Evolutionary conservation across 345 rosid species (phyloP), one percentile per base, ranked within the genome.

Genomic region (Pseudoturritis turrita): DNA sequence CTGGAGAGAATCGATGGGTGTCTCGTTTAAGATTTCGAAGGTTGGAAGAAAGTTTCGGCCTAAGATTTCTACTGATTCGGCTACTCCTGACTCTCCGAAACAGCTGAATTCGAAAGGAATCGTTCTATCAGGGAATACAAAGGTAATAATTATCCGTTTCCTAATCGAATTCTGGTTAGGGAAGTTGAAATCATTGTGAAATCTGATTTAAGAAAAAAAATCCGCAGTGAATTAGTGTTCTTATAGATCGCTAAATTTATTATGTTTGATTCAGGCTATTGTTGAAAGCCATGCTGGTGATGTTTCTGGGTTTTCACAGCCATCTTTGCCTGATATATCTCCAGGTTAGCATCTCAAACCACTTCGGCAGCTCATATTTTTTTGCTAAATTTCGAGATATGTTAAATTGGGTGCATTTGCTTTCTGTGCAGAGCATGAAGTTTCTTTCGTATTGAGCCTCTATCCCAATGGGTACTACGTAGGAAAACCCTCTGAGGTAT

Each of bases 401-500:
- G 54, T 50, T 40, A 2, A 36, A 46, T 17, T 49, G 50, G 22
- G 11, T 39, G 28, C 39, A 65, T 69, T 64, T 75, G 39, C 43
- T 77, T 50, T 76, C 64, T 75, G 29, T 37, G 68, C 83, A 92
- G 98, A 78, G 6, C 84, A 84, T 72, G 97, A 89, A 80, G 88
- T 83, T 74, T 92, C 99, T 46, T 83, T 90, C 68, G 59, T 77
- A 2, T 82, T 96, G 81, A 85, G 83, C 73, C 94, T 96, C 39
- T 90, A 85, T 68, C 77, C 83, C 3, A 86, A 84, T 79, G 99
- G 97, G 55, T 96, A 89, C 83, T 84, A 81, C 26, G 61, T 92
- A 13, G 92, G 86, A 76, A 92, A 87, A 77, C 85, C 92, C 15
- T 72, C 81, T 19, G 92, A 92, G 96, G 99, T 96, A 74, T 75